phyloP scores from a whole-genome alignment of 2,329 filamentous ascomycete species.

The Sporothrix luriei region DNA sequence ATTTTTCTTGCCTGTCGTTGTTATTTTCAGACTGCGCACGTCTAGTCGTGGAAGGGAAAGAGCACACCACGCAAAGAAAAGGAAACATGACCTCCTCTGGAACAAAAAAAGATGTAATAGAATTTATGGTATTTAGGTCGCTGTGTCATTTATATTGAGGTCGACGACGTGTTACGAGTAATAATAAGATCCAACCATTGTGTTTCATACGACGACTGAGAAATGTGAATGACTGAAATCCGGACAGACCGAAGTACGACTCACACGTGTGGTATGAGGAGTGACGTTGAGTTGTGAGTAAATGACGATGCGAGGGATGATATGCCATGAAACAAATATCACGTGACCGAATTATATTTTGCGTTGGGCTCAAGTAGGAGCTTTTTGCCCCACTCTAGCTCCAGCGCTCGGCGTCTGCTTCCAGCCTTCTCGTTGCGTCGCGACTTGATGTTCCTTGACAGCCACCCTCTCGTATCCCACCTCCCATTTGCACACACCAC shows the following conservation, averaged over 20 bases:
- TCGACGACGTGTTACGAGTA: constrained; percentile 25
- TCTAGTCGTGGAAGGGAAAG: constrained; percentile 1
- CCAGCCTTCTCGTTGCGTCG: constrained; percentile 13
- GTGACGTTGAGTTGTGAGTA: not conserved
- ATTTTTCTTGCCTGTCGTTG: constrained; percentile 22
- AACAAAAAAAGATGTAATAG: constrained; percentile 13
- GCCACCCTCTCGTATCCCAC: not conserved
- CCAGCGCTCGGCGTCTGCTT: not conserved
- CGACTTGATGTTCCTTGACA: not conserved
- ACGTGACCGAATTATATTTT: not conserved
- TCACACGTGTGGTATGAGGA: no score
- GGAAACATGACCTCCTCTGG: not conserved
- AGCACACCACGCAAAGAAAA: not conserved
- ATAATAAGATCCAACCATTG: constrained; percentile 19
- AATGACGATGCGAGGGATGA: no score
- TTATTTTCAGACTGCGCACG: not conserved
- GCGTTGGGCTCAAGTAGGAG: not conserved
- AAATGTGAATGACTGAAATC: not conserved
- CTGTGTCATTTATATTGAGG: not conserved
- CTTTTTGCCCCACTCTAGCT: not conserved
- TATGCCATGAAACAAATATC: not conserved
- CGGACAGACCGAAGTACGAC: no score
- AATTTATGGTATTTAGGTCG: constrained; percentile 10
- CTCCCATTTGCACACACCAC: not conserved
- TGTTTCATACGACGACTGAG: not conserved